phyloP scores from a whole-genome alignment of 1,284 basidiomycete species.

The Heterobasidion occidentale region DNA sequence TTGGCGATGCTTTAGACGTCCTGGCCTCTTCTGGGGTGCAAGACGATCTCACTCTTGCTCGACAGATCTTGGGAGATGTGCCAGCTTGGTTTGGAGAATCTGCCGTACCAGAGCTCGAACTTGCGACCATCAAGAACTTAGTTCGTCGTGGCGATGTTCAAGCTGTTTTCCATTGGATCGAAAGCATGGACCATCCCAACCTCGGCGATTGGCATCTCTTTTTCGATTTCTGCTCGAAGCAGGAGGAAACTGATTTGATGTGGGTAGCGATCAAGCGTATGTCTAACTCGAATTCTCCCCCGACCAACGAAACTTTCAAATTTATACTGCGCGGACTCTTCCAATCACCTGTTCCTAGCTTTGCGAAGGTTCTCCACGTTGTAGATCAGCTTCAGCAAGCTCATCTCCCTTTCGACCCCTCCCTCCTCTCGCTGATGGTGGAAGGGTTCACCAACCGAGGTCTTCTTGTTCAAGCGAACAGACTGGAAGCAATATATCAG shows the following conservation, averaged over 20 bases:
- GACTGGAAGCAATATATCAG: constrained; percentile 30
- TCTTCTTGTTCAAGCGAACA: constrained; percentile 23
- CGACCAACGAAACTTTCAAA: constrained; percentile 37
- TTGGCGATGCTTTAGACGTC: constrained; percentile 23
- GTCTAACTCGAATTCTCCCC: constrained; percentile 34
- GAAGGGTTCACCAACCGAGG: constrained; percentile 34
- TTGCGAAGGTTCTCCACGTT: constrained; percentile 15
- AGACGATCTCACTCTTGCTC: constrained; percentile 39
- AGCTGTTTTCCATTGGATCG: constrained; percentile 41
- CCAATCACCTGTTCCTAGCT: constrained; percentile 9
- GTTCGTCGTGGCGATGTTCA: constrained; percentile 31
- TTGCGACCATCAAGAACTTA: constrained; percentile 35
- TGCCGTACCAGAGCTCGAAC: constrained; percentile 20
- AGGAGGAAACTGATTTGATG: constrained; percentile 29
- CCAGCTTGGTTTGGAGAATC: constrained; percentile 32
- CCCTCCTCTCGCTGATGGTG: constrained; percentile 32
- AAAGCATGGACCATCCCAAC: constrained; percentile 38
- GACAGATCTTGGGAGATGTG: constrained; percentile 40
- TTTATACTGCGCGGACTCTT: constrained; percentile 37
- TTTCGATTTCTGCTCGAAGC: constrained; percentile 33
- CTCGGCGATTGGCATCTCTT: constrained; percentile 47
- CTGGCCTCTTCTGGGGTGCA: constrained; percentile 41
- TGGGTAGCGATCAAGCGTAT: constrained; percentile 35
- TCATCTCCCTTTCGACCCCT: constrained; percentile 34
- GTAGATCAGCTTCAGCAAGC: constrained; percentile 37